Percentiles rank a stretch among this genome's conserved stretches.
These are phyloP conservation scores for Symbiodinium pilosum DNA, from an alignment of 73 alveolate species.

Conservation along the genomic window DNA sequence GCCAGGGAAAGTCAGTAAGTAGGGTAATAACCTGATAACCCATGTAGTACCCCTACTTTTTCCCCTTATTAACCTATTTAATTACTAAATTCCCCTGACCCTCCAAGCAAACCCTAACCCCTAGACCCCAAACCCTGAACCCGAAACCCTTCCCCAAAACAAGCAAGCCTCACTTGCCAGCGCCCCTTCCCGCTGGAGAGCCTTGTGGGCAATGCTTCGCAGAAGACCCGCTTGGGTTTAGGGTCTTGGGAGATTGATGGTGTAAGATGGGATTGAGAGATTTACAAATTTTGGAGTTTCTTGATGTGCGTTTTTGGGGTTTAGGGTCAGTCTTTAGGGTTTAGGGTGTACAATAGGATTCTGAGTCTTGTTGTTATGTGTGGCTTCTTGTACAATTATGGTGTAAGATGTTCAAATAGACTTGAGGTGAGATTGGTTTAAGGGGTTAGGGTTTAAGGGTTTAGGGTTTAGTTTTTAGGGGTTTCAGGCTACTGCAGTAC, in stretches of 20 bases:
- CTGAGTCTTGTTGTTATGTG: too few relatives aligned
- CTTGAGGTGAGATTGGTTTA: background rate
- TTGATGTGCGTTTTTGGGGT: too few relatives aligned
- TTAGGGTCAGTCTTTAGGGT: background rate
- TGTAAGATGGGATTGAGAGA: background rate
- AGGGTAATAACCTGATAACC: too few relatives aligned
- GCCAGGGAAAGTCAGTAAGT: too few relatives aligned
- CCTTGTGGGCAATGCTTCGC: slow-evolving; percentile 63
- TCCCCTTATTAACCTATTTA: too few relatives aligned
- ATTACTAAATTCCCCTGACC: too few relatives aligned
- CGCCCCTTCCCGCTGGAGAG: slow-evolving; percentile 94
- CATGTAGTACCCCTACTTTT: too few relatives aligned
- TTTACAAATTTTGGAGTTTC: background rate
- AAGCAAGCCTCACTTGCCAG: too few relatives aligned
- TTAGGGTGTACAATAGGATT: background rate
- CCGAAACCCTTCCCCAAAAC: too few relatives aligned
- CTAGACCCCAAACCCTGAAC: background rate
- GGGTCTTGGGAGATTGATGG: background rate
- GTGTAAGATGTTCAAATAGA: too few relatives aligned
- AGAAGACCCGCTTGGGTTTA: slow-evolving; percentile 20
- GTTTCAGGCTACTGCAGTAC: too few relatives aligned
- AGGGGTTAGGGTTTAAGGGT: background rate
- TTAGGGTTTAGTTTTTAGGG: background rate
- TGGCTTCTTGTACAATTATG: too few relatives aligned
- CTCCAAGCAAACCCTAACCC: background rate